These are phyloP conservation scores for Collybiopsis confluens DNA, from an alignment of 768 basidiomycete species.

Conservation along the genomic window DNA sequence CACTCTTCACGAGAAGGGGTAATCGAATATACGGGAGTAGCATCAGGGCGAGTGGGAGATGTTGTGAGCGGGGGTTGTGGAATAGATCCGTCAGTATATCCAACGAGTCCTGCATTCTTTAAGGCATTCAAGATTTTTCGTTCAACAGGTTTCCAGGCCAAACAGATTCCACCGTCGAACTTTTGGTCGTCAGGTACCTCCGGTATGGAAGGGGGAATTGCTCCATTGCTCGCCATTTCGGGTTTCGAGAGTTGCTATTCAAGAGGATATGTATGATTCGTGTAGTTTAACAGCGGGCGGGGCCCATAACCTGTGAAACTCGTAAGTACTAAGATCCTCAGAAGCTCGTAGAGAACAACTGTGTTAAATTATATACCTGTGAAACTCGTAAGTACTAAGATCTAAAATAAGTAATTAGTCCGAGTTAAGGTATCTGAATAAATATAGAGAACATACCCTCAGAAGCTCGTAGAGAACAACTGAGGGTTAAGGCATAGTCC, in stretches of 20 bases:
- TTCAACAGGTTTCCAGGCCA: not conserved
- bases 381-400: too few relatives aligned
- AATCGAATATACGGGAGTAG: not conserved
- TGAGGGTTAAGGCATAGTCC: too few relatives aligned
- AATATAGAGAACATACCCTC: too few relatives aligned
- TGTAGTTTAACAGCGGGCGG: too few relatives aligned
- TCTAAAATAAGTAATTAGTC: too few relatives aligned
- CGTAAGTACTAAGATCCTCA: too few relatives aligned
- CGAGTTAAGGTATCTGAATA: too few relatives aligned
- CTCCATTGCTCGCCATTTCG: not conserved
- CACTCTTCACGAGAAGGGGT: not conserved
- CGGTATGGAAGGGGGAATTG: constrained; percentile 3
- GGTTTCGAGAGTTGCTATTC: not conserved
- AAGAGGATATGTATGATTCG: too few relatives aligned
- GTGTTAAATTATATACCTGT: too few relatives aligned
- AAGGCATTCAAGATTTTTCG: not conserved
- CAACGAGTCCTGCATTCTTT: not conserved
- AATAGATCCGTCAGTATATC: not conserved
- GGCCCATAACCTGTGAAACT: too few relatives aligned
- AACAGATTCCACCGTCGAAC: not conserved
- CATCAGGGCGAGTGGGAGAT: not conserved
- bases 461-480: too few relatives aligned
- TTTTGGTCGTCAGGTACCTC: constrained; percentile 5
- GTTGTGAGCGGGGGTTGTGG: not conserved
- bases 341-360: too few relatives aligned